Base-by-base conservation (phyloP, 208 protist species). In the Leishmania mexicana region DNA sequence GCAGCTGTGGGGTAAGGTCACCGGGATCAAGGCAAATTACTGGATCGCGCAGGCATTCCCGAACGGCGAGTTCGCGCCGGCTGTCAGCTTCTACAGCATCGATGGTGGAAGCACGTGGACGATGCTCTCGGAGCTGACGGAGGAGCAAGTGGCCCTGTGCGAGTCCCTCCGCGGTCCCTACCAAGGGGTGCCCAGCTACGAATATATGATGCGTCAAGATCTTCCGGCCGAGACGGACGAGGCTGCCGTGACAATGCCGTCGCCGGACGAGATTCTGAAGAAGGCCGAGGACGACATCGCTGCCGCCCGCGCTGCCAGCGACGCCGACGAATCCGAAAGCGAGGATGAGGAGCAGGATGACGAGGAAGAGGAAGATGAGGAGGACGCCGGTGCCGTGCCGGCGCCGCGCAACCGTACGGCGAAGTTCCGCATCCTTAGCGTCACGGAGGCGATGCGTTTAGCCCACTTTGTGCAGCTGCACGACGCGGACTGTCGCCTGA, bases 391-490 rank as follows among this genome's bases (percentile, higher is more conserved):
- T 28, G 88, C 90, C 54, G 88, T 92, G 76, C 88, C 90, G 54
- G 85, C 85, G 45, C 78, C 79, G 57, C 45, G 60, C 83, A 94
- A 79, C 79, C 78, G 80, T 64, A 78, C 79, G 42, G 85, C 92
- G 45, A 97, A 96, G 88, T 95, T 95, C 71, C 87, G 93, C 79
- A 94, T 98, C 71, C 73, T 97, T 53, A 89, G 89, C 42, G 87
- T 97, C 17, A 89, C 87, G 1, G 96, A 98, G 75, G 81, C 84
- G 10, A 85, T 93, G 45, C 94, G 96, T 3, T 83, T 98, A 54
- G 85, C 92, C n/a, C 91, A 97, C 84, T 98, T 98, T 79, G 90
- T 98, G 68, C 80, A 83, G 70, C 64, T 93, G 42, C 94, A 97
- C 80, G 93, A 98, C 81, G 75, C 54, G 15, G 88, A 84, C 57